phyloP scores from a whole-genome alignment of 148 eudicot genomes.

The Cornus controversa region DNA sequence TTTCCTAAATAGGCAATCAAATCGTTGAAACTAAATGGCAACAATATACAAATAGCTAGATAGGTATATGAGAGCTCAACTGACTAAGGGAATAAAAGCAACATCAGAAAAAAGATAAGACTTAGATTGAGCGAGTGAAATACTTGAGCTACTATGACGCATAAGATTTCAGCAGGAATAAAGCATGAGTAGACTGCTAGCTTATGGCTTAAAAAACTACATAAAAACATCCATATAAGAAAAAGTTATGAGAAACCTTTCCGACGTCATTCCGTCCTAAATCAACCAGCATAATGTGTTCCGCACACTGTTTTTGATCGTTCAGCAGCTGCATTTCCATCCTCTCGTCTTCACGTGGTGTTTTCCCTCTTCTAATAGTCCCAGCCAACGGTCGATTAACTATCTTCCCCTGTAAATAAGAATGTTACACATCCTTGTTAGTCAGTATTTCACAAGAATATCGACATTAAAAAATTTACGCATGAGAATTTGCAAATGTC shows the following conservation, averaged over 20 bases:
- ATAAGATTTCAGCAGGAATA: too few species aligned
- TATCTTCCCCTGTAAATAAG: conserved; percentile 33
- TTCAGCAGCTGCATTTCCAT: conserved; percentile 34
- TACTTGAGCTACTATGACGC: too few species aligned
- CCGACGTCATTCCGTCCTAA: conserved; percentile 57
- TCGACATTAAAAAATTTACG: background rate
- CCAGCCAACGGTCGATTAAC: conserved; percentile 62
- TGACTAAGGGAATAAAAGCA: too few species aligned
- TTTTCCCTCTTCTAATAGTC: conserved; percentile 50
- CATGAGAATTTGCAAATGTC: conserved; percentile 2
- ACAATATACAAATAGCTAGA: too few species aligned
- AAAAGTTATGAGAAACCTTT: conserved; percentile 32
- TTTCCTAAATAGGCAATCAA: too few species aligned
- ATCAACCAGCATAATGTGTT: conserved; percentile 61
- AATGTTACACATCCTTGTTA: background rate
- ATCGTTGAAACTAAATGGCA: too few species aligned
- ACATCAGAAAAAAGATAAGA: too few species aligned
- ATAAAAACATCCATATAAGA: background rate
- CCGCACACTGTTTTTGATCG: conserved; percentile 55
- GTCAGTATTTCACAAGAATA: background rate
- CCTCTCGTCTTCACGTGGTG: conserved; percentile 35
- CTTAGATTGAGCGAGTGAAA: too few species aligned
- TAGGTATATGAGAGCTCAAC: too few species aligned
- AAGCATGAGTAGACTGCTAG: too few species aligned
- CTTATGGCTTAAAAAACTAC: too few species aligned